Percentiles rank a stretch among this genome's conserved stretches.
These are phyloP conservation scores for Tuctoria greenei DNA, from an alignment of 176 grass and related monocot species.

Conservation along the genomic window DNA sequence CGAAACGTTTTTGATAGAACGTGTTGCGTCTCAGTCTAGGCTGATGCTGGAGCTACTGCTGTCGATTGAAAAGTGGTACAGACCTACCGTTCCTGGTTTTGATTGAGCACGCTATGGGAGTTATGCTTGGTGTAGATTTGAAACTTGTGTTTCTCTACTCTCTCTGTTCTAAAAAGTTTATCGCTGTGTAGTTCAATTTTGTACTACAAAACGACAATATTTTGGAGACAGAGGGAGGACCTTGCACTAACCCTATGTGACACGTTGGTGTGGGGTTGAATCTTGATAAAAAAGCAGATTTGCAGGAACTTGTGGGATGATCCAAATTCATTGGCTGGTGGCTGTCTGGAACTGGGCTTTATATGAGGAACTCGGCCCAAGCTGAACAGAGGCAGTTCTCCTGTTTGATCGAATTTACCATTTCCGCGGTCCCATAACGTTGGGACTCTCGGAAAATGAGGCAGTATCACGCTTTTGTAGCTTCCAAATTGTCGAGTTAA, in stretches of 20 bases:
- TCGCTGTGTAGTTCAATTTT: no score
- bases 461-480: background rate
- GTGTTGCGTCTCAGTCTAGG: background rate
- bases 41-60: background rate
- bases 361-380: no score
- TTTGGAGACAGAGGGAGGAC: no score
- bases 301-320: no score
- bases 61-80: background rate
- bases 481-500: background rate
- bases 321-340: no score
- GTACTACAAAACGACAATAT: no score
- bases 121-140: background rate
- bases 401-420: no score
- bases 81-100: background rate
- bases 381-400: no score
- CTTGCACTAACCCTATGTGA: background rate
- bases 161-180: no score
- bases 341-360: no score
- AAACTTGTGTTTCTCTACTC: background rate
- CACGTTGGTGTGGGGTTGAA: background rate
- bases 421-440: no score
- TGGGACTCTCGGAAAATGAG: background rate
- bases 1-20: background rate
- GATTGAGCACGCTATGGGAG: background rate
- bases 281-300: no score